These are phyloP conservation scores for Lolium multiflorum DNA, from an alignment of 176 grass and related monocot genomes.

Conservation along the genomic window DNA sequence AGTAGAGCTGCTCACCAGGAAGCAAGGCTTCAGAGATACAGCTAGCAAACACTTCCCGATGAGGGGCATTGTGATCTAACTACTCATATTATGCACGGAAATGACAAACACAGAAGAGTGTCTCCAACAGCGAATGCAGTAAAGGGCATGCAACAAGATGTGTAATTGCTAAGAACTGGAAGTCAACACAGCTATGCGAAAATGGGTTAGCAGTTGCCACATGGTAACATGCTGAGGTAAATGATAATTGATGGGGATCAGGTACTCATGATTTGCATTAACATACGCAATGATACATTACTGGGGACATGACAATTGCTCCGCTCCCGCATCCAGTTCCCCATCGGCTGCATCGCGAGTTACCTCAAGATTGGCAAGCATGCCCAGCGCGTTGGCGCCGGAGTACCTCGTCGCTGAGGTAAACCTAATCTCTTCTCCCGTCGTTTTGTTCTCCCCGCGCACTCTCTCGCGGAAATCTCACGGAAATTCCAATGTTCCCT, in stretches of 20 bases:
- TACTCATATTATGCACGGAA: not conserved
- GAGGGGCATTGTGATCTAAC: not conserved
- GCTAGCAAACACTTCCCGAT: not conserved
- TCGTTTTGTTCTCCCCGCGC: no score
- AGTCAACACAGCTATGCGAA: not conserved
- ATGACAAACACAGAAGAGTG: not conserved
- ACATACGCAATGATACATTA: not conserved
- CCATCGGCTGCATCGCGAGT: no score
- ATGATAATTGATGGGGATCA: not conserved
- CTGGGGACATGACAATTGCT: no score
- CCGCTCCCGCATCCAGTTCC: no score
- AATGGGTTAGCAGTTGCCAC: conserved; percentile 1
- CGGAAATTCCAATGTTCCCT: not conserved
- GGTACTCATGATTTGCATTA: not conserved
- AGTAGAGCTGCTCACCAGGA: not conserved
- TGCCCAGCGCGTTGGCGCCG: no score
- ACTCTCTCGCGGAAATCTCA: no score
- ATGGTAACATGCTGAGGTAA: not conserved
- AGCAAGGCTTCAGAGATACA: not conserved
- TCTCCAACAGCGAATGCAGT: not conserved
- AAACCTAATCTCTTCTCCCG: no score
- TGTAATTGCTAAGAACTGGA: not conserved
- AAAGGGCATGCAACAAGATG: not conserved
- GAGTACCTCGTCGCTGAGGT: no score
- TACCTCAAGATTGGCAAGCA: no score